Conservation (phyloP, 768 basidiomycete genomes). For the Termitomyces titanicus region DNA sequence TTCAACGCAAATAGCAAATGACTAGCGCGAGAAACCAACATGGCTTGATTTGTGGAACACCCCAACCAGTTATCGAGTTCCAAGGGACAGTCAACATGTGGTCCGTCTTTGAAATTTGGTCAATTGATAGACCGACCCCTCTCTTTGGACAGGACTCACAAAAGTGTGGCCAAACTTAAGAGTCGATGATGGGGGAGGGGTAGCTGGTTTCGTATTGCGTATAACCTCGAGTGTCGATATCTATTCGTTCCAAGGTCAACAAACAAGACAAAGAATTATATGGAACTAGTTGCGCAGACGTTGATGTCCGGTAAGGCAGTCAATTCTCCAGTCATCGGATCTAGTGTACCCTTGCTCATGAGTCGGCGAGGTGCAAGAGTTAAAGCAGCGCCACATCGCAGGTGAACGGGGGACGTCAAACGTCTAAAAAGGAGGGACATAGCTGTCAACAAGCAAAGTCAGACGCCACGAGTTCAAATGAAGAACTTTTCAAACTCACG, state of each 20-base stretch:
- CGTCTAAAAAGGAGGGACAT: conserved; percentile 14
- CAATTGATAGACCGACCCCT: conserved; percentile 5
- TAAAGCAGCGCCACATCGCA: conserved; percentile 13
- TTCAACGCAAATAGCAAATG: conserved; percentile 5
- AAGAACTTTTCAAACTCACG: neutral
- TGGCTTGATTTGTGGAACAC: conserved; percentile 73
- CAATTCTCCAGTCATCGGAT: conserved; percentile 17
- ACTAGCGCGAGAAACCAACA: conserved; percentile 48
- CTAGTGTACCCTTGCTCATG: conserved; percentile 9
- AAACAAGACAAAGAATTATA: neutral
- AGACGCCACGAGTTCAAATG: neutral
- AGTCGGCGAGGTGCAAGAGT: conserved; percentile 6
- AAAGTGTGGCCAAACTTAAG: conserved; percentile 87
- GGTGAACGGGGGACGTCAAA: conserved; percentile 6
- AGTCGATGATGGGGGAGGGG: conserved; percentile 58
- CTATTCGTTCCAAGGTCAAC: conserved; percentile 26
- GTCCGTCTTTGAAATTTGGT: conserved; percentile 52
- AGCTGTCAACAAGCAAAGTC: neutral
- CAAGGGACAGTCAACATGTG: conserved; percentile 86
- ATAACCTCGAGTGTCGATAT: conserved; percentile 48
- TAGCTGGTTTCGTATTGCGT: conserved; percentile 48
- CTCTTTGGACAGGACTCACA: conserved; percentile 36
- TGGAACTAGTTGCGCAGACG: conserved; percentile 17
- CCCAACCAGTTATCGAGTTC: conserved; percentile 75
- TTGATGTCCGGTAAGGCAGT: conserved; percentile 32